Evolutionary conservation across 2,329 filamentous ascomycete genomes (phyloP), one percentile per base, ranked within the genome.

Genomic region (Aspergillus sp.): DNA sequence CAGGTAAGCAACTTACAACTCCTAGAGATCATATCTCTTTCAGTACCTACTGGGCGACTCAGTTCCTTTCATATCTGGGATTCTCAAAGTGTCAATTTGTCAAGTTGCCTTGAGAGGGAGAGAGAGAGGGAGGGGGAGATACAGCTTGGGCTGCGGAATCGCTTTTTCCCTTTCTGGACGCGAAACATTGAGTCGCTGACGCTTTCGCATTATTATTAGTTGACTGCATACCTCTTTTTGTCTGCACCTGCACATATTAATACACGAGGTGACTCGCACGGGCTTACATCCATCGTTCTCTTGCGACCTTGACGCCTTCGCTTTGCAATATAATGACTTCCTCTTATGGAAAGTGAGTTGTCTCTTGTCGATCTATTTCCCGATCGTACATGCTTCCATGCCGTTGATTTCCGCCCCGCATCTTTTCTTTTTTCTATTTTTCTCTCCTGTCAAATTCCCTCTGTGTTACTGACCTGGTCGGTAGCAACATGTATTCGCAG

Each of bases 401-500:
- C 27, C 30, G 26, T 37, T 42, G 7, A 19, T 27, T n/a, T n/a
- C 7, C 19, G 6, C 5, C 32, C 28, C 19, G 39, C 27, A 29
- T 28, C 19, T 26, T 40, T 27, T 7, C 28, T 39, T 26, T 26
- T 32, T n/a, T 40, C 27, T 40, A 7, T 5, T 44, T 12, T 36
- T 39, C 12, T 26, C 36, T 27, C 37, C 19, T 45, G 34, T 37
- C 47, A 49, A 40, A 54, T 44, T 19, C 19, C 19, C 19, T 19
- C 19, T 19, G 19, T 19, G 19, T 19, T 19, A 19, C 19, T 19
- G 19, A 19, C 19, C 19, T 19, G 19, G 19, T 37, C 33, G 11
- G 33, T 40, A 43, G 40, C 40, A 54, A 52, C 62, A 75, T 81
- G 59, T 85, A 83, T 67, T 72, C 77, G 35, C 70, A 76, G 48